Evolutionary conservation across 805 yeast genomes (phyloP), one percentile per base, ranked within the genome.

Genomic region (Candida orba): DNA sequence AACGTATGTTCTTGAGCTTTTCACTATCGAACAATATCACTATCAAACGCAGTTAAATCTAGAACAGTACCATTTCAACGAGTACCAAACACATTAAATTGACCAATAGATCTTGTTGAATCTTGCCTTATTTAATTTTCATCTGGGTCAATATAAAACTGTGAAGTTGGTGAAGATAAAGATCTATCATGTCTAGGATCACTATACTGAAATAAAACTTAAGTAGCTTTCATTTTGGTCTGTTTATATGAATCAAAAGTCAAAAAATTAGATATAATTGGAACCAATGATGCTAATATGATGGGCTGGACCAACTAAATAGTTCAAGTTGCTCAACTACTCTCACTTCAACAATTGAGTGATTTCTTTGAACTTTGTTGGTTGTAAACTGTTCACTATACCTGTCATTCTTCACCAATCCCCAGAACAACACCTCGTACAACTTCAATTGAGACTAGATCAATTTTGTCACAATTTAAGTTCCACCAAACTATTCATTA

Each of bases 221-320:
- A 76, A 36, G 77, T 66, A 4, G 87, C 84, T 20, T n/a, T n/a
- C n/a, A 71, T 69, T 49, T 55, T 76, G 34, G 69, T 63, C 90
- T 90, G 84, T 54, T 84, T 84, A 66, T 84, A 90, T 17, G 82
- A 63, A 53, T 83, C 84, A 18, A 81, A 62, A 22, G 72, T 67
- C 55, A 68, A 74, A 56, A 79, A 83, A 52, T 81, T 88, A 0
- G 88, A 85, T 38, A 67, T 49, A 50, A 37, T 69, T 63, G n/a
- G 75, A 42, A 9, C 72, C 71, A 27, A 75, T 52, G 43, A 70
- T 61, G 0, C 91, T 91, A 31, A 77, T 67, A 1, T 78, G 73
- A 55, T 84, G 91, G 6, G 90, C 91, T 13, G 84, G 91, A 57
- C 84, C 91, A 23, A 84, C 71, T 36, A 80, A 60, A 4, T 25